Conservation (phyloP, 2,329 filamentous ascomycete species). For the Zalaria sp. region DNA sequence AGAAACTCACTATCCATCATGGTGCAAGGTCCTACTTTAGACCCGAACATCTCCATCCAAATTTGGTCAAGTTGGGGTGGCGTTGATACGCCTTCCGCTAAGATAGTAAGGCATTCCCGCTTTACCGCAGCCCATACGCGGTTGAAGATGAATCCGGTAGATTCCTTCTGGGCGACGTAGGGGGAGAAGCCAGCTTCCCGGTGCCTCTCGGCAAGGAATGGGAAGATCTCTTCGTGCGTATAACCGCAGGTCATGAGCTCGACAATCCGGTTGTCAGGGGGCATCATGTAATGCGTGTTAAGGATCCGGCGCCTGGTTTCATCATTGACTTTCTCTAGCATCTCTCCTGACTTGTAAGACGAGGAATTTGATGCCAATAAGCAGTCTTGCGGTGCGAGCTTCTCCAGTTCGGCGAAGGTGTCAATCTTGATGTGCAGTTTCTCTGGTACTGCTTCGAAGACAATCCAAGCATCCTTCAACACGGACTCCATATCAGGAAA, state of each 20-base stretch:
- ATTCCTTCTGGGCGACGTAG: constrained; percentile 31
- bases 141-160: constrained; percentile 42
- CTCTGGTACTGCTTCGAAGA: constrained; percentile 41
- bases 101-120: constrained; percentile 34
- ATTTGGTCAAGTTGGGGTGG: constrained; percentile 37
- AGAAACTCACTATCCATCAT: constrained; percentile 27
- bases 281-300: constrained; percentile 42
- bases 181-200: constrained; percentile 28
- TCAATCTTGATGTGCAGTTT: constrained; percentile 33
- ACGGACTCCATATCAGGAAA: constrained; percentile 26
- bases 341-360: constrained; percentile 36
- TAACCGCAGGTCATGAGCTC: constrained; percentile 40
- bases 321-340: constrained; percentile 29
- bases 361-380: constrained; percentile 39
- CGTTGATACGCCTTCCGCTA: constrained; percentile 35
- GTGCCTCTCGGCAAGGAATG: constrained; percentile 28
- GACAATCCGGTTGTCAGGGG: constrained; percentile 25
- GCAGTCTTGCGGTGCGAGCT: constrained; percentile 26
- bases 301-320: constrained; percentile 25
- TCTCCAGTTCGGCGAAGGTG: constrained; percentile 34
- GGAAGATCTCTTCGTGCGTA: constrained; percentile 29
- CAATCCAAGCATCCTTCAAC: constrained; percentile 35
- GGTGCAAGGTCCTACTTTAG: constrained; percentile 18
- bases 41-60: constrained; percentile 26
- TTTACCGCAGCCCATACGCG: constrained; percentile 44